Evolutionary conservation across 1,284 basidiomycete species (phyloP), one percentile per base, ranked within the genome.

Genomic region (Irpex rosettiformis): DNA sequence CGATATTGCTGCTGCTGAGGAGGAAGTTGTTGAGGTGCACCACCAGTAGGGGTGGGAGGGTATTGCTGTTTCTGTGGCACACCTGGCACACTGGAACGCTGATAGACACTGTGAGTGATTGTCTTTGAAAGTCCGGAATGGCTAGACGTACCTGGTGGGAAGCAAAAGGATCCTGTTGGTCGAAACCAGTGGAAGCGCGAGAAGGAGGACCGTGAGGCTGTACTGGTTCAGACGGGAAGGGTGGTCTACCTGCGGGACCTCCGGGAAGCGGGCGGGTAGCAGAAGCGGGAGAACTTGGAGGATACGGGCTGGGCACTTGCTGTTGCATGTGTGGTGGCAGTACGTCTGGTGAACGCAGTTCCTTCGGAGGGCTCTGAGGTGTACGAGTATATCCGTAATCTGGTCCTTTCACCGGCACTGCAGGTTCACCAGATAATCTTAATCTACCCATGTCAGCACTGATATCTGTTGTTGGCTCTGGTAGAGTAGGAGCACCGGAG

Each of bases 391-490:
- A 69, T 16, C 60, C 61, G 49, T 67, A 67, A n/a, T 70, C 69
- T 4, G 64, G 54, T 4, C 59, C 58, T 52, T 65, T 66, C 22
- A 61, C 61, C 6, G 65, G 70, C 16, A 67, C 62, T 1, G 62
- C 64, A 13, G 67, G 59, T 29, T 64, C 61, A 47, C 64, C 78
- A 1, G 71, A 72, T n/a, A 86, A 69, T 57, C 79, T 80, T 70
- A 85, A 63, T 58, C 79, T 77, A 30, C 81, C 84, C 72, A 86
- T 75, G 33, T 77, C 75, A 43, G 73, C 71, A 43, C 71, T 66
- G 47, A 71, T 63, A 27, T 71, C 70, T 37, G 66, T 55, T 2
- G 63, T 64, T 13, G 63, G 51, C 53, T 66, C 65, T 4, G 62
- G 60, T 8, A 42, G 4, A 58, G 43, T 4, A 24, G 64, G 63